Percentiles rank a stretch among this genome's conserved stretches.
These are phyloP conservation scores for Halenospora varia DNA, from an alignment of 495 filamentous ascomycete genomes.

Conservation along the genomic window DNA sequence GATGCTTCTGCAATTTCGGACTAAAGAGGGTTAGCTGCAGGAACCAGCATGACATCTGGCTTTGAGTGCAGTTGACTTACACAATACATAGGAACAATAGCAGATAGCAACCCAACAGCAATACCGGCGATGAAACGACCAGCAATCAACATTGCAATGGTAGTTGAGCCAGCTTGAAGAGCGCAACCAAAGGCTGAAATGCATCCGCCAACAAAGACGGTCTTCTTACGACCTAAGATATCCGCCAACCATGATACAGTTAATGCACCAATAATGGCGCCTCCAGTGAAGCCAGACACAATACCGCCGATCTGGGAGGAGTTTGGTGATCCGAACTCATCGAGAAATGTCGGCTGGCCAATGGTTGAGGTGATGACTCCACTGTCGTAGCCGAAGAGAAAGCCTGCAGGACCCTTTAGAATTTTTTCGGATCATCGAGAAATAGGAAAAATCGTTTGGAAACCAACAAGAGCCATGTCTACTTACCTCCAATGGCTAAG, in stretches of 20 bases:
- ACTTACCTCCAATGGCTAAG: conserved; percentile 30
- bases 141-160: conserved; percentile 14
- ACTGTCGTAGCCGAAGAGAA: conserved; percentile 28
- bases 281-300: conserved; percentile 14
- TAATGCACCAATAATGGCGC: conserved; percentile 18
- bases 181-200: conserved; percentile 19
- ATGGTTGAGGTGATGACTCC: conserved; percentile 21
- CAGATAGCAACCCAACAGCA: conserved; percentile 31
- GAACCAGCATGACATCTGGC: not conserved
- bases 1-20: conserved; percentile 16
- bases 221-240: conserved; percentile 14
- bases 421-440: no score
- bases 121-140: conserved; percentile 47
- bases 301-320: conserved; percentile 11
- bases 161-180: conserved; percentile 15
- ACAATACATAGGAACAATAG: conserved; percentile 39
- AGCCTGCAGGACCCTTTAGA: conserved; percentile 30
- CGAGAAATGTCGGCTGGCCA: conserved; percentile 13
- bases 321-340: conserved; percentile 11
- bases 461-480: no score
- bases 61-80: conserved; percentile 1
- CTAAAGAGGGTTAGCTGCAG: not conserved
- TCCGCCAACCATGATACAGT: conserved; percentile 17
- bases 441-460: no score
- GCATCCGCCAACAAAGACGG: conserved; percentile 13